Percentiles rank a stretch among this genome's conserved stretches.
Evolutionary conservation across 176 grass and related monocot species (phyloP).

Genomic region (Aegilops tauschii): DNA sequence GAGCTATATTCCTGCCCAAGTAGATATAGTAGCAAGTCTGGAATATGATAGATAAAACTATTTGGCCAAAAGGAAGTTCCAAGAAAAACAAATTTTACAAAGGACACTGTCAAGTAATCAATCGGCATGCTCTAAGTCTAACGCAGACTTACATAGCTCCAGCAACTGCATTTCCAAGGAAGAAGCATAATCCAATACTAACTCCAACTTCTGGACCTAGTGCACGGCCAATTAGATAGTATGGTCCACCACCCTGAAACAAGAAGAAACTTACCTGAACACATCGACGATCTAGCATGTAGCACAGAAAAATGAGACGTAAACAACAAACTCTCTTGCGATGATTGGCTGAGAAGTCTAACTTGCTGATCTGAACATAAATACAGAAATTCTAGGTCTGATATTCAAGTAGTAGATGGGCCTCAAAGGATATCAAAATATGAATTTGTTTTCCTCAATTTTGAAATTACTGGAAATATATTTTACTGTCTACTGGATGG

Average conservation of each 20-base stretch:
- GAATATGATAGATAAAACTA: background rate
- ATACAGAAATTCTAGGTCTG: background rate
- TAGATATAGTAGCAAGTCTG: background rate
- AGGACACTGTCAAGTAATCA: background rate
- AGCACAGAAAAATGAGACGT: background rate
- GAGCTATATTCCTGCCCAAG: background rate
- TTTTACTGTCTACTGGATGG: background rate
- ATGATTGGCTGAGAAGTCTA: background rate
- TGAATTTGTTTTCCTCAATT: background rate
- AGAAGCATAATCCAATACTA: conserved; percentile 96
- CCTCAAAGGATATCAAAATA: background rate
- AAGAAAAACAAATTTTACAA: background rate
- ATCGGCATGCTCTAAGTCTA: conserved; percentile 7
- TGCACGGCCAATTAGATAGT: conserved; percentile 91
- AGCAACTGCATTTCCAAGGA: conserved; percentile 97
- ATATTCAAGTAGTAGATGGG: conserved; percentile 2
- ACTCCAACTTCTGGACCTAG: conserved; percentile 98
- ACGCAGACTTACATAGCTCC: conserved; percentile 79
- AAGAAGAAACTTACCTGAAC: background rate
- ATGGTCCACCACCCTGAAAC: conserved; percentile 82
- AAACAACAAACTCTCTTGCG: background rate
- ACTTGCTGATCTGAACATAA: background rate
- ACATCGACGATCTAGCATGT: background rate
- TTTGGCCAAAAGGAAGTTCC: background rate
- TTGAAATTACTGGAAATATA: background rate